phyloP scores from a whole-genome alignment of 2,329 filamentous ascomycete genomes.

The Botrytis aclada region DNA sequence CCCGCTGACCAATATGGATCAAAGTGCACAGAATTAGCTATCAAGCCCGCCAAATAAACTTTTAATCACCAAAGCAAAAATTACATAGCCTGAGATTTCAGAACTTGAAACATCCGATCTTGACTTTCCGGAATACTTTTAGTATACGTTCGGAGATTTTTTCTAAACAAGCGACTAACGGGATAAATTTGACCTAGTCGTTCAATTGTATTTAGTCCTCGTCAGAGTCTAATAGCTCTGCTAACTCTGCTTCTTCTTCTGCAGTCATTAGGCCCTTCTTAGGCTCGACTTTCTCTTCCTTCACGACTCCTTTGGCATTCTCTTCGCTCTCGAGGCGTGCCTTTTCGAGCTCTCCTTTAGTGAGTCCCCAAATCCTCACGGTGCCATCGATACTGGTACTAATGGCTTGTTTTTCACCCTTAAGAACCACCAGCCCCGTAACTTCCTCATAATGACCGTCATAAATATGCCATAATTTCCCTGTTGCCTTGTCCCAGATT shows the following conservation, averaged over 20 bases:
- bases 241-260: conserved; percentile 90
- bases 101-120: neutral
- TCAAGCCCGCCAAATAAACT: neutral
- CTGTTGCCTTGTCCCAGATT: conserved; percentile 76
- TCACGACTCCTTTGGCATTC: conserved; percentile 43
- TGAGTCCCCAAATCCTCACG: conserved; percentile 77
- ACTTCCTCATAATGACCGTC: conserved; percentile 92
- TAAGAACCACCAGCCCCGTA: conserved; percentile 69
- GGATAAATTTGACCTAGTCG: neutral
- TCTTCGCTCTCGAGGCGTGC: conserved; percentile 50
- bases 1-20: neutral
- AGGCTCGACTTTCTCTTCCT: conserved; percentile 44
- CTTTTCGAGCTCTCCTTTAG: conserved; percentile 56
- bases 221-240: conserved; percentile 77
- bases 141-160: neutral
- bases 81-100: neutral
- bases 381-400: conserved; percentile 91
- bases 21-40: neutral
- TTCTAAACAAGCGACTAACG: neutral
- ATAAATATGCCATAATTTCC: conserved; percentile 69
- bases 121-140: neutral
- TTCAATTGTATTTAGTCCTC: conserved; percentile 47
- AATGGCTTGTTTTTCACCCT: conserved; percentile 54
- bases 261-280: conserved; percentile 65
- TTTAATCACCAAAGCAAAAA: neutral